Evolutionary conservation across 768 basidiomycete genomes (phyloP).

Genomic region (Hemileccinum rubropunctum): DNA sequence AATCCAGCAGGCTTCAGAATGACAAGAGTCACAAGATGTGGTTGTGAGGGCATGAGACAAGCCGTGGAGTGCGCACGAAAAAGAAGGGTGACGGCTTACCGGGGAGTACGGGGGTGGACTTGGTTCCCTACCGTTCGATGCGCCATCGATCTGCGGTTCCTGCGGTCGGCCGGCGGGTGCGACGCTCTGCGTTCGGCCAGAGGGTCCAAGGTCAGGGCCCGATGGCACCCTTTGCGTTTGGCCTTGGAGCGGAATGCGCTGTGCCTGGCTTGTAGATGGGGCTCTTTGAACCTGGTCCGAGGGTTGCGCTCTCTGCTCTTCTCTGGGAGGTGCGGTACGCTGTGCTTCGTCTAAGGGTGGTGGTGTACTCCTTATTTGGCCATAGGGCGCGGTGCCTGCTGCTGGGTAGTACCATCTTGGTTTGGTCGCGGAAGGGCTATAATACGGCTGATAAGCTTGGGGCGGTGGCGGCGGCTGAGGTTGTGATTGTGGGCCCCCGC

Average conservation of each 20-base stretch:
- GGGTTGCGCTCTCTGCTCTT: not conserved
- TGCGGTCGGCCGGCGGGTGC: not conserved
- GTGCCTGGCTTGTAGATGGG: too few relatives aligned
- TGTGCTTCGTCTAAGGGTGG: not conserved
- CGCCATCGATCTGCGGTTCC: not conserved
- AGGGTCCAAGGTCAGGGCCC: not conserved
- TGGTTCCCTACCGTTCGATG: not conserved
- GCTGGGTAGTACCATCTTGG: constrained; percentile 6
- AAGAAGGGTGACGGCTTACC: constrained; percentile 13
- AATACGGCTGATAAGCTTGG: constrained; percentile 1
- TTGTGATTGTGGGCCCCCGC: not conserved
- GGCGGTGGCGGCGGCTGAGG: too few relatives aligned
- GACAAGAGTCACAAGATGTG: not conserved
- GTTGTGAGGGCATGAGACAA: not conserved
- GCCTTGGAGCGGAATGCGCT: not conserved
- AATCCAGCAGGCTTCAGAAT: constrained; percentile 5
- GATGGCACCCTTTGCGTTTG: not conserved
- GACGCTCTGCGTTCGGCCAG: not conserved
- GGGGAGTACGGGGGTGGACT: constrained; percentile 26
- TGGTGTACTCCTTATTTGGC: constrained; percentile 3
- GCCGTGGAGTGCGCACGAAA: not conserved
- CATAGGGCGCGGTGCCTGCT: not conserved
- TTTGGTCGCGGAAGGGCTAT: not conserved
- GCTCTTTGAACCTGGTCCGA: too few relatives aligned
- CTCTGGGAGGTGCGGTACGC: not conserved